Conservation (phyloP, 768 basidiomycete species). For the Russula ochroleuca region DNA sequence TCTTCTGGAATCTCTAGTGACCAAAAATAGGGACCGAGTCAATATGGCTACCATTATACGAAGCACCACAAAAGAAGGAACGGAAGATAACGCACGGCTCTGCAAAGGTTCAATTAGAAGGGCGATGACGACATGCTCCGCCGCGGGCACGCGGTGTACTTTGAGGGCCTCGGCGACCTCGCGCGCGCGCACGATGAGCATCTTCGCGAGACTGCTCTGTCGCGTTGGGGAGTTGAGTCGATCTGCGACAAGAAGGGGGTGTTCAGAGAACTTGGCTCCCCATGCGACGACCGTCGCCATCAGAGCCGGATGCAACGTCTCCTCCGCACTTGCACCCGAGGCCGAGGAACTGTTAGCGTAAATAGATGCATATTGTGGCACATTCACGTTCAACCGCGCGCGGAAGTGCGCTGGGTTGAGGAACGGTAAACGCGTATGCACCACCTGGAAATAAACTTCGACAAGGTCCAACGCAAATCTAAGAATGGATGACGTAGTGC, state of each 20-base stretch:
- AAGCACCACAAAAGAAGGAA: conserved; percentile 3
- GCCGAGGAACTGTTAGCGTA: conserved; percentile 7
- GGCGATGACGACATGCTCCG: conserved; percentile 79
- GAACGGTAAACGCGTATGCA: conserved; percentile 82
- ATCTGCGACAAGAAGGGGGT: conserved; percentile 77
- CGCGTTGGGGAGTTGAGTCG: conserved; percentile 56
- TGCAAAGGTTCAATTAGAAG: conserved; percentile 80
- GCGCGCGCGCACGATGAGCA: conserved; percentile 73
- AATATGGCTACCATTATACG: conserved; percentile 1
- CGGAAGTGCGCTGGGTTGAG: conserved; percentile 83
- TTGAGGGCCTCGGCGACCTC: conserved; percentile 85
- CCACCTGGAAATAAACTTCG: conserved; percentile 92
- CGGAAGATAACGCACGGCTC: conserved; percentile 61
- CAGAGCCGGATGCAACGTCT: conserved; percentile 62
- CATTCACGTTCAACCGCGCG: conserved; percentile 45
- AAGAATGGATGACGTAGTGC: conserved; percentile 24
- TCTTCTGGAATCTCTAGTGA: conserved; percentile 65
- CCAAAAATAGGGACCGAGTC: conserved; percentile 3
- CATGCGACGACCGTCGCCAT: conserved; percentile 86
- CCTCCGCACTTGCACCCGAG: conserved; percentile 32
- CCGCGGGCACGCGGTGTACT: conserved; percentile 72
- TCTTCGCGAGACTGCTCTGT: conserved; percentile 73
- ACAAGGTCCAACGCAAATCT: conserved; percentile 92
- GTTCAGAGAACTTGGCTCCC: conserved; percentile 93
- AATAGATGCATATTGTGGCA: conserved; percentile 31